Evolutionary conservation across 345 rosid species (phyloP).

Genomic region (Arabis hirsuta): DNA sequence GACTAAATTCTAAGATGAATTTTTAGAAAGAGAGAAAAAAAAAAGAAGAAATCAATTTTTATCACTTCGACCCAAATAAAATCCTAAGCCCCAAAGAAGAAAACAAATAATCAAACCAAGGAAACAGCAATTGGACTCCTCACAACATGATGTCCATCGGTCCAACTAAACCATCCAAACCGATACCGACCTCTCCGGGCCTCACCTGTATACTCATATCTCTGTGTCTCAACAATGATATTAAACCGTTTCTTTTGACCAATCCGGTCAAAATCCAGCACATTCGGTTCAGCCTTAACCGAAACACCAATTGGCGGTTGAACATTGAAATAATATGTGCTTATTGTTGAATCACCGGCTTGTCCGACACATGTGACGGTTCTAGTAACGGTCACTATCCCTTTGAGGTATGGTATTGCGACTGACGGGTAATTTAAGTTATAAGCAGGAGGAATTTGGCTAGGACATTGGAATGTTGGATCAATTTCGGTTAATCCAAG

Average conservation of each 20-base stretch:
- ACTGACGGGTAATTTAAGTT: slow-evolving; percentile 68
- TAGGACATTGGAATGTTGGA: slow-evolving; percentile 49
- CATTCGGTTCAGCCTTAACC: slow-evolving; percentile 49
- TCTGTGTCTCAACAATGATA: slow-evolving; percentile 35
- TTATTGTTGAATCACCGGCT: slow-evolving; percentile 27
- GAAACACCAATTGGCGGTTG: slow-evolving; percentile 52
- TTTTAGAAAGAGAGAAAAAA: too few species aligned
- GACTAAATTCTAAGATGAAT: too few species aligned
- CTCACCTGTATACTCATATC: background rate
- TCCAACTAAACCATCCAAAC: slow-evolving; percentile 77
- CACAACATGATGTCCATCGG: slow-evolving; percentile 53
- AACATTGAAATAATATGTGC: slow-evolving; percentile 46
- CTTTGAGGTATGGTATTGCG: slow-evolving; percentile 47
- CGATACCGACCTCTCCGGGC: slow-evolving; percentile 41
- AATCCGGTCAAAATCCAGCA: slow-evolving; percentile 47
- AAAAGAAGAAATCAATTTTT: too few species aligned
- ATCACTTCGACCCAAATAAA: background rate
- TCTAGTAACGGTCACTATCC: slow-evolving; percentile 46
- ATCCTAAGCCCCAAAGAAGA: background rate
- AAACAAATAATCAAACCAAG: slow-evolving; percentile 28
- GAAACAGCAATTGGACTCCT: slow-evolving; percentile 68
- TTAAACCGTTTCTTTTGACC: slow-evolving; percentile 59
- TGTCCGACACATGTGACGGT: slow-evolving; percentile 65
- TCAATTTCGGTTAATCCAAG: slow-evolving; percentile 24
- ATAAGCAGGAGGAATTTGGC: slow-evolving; percentile 32